Evolutionary conservation across 2,329 filamentous ascomycete genomes (phyloP), one percentile per base, ranked within the genome.

Genomic region (Zopfia rhizophila): DNA sequence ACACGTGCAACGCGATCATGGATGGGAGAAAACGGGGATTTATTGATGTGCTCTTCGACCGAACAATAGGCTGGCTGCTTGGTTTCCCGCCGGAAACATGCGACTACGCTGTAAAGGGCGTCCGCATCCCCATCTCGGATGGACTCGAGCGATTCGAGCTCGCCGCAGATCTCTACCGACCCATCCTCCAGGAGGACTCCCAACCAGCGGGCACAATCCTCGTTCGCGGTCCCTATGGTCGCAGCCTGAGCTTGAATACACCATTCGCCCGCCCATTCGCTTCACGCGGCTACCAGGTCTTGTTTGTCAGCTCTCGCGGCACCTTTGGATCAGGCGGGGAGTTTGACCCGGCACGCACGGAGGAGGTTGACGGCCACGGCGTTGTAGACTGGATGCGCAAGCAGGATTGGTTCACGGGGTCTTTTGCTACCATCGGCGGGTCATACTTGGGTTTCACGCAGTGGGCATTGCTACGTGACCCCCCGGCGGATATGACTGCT

Each of bases 301-400:
- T 54, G 5, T 35, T 47, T n/a, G 47, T 51, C 11, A 54, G 50
- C 22, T 43, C 36, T 35, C 50, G 53, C 32, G 53, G 53, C 10
- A 53, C 50, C 4, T 54, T 51, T 38, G 41, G 42, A 16, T 56
- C 53, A 21, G 47, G 36, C 12, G 47, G 47, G 4, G 35, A 44
- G 3, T 54, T 54, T 19, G 44, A 49, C 21, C 33, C 47, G 8
- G 54, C 32, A 12, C 44, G 44, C 7, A 48, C 36, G 16, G 53
- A 54, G 21, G 50, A 32, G 5, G 22, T 49, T 19, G 53, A 54
- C 19, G 51, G 51, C 10, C 23, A 49, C n/a, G 38, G 27, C 2
- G 50, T 49, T 10, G 47, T 56, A 8, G 35, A 37, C n/a, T 56
- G 53, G 47, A 56, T 56, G 50, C 32, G 51, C 8, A 21, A 51